These are phyloP conservation scores for Ehretia macrophylla DNA, from an alignment of 257 asterid species.

Conservation along the genomic window DNA sequence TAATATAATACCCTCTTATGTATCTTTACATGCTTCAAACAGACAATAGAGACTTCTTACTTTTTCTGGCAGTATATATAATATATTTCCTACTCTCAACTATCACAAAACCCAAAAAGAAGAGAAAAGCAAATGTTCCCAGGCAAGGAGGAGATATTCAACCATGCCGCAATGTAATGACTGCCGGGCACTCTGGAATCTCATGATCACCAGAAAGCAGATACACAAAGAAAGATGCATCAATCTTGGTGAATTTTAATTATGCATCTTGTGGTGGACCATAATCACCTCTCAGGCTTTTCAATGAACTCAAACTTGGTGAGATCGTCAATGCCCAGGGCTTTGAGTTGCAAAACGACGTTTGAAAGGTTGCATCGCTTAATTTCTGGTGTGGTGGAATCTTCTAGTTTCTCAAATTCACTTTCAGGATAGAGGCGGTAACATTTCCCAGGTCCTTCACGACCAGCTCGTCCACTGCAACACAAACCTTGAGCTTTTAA, in stretches of 20 bases:
- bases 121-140: no score
- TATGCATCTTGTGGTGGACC: not conserved
- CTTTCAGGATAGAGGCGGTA: constrained; percentile 93
- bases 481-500: constrained; percentile 1
- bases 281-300: constrained; percentile 72
- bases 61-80: no score
- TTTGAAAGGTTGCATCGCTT: constrained; percentile 88
- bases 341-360: constrained; percentile 95
- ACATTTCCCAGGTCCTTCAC: constrained; percentile 98
- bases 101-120: no score
- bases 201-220: no score
- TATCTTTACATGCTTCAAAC: no score
- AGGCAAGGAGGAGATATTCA: no score
- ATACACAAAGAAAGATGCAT: no score
- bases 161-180: no score
- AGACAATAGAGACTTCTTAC: no score
- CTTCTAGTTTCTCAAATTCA: constrained; percentile 78
- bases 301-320: constrained; percentile 88
- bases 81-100: no score
- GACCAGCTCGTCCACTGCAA: constrained; percentile 99
- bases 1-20: no score
- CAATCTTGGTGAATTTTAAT: not conserved
- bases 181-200: no score
- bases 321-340: constrained; percentile 82
- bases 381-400: constrained; percentile 84